Percentiles rank a stretch among this genome's conserved stretches.
Evolutionary conservation across 2,329 filamentous ascomycete genomes (phyloP).

Genomic region (Fusarium hostae): DNA sequence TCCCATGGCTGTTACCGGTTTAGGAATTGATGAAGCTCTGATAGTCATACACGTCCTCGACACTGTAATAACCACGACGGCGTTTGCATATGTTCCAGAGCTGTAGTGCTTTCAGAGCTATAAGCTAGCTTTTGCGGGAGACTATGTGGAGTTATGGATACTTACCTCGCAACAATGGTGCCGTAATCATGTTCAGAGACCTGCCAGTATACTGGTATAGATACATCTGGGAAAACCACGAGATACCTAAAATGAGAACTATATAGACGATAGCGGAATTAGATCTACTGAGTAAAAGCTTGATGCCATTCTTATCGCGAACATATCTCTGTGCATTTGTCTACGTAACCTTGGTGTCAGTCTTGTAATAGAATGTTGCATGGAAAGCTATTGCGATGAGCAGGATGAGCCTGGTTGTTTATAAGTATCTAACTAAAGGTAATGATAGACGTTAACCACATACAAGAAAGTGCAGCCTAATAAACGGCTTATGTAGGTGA

Average conservation of each 20-base stretch:
- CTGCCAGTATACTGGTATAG: slow-evolving; percentile 18
- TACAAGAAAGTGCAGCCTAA: neutral
- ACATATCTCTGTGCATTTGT: slow-evolving; percentile 42
- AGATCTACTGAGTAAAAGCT: slow-evolving; percentile 45
- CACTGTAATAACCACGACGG: neutral
- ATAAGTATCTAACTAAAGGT: neutral
- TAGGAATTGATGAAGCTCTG: neutral
- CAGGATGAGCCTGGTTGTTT: neutral
- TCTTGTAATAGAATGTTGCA: slow-evolving; percentile 2
- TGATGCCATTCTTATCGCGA: slow-evolving; percentile 42
- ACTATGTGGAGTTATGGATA: neutral
- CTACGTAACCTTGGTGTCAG: slow-evolving; percentile 46
- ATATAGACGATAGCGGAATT: slow-evolving; percentile 32
- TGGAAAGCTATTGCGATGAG: neutral
- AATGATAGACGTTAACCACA: neutral
- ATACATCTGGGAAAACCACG: slow-evolving; percentile 35
- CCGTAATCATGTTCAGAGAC: too few relatives aligned
- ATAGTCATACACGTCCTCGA: neutral
- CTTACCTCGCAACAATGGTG: too few relatives aligned
- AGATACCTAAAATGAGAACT: slow-evolving; percentile 31
- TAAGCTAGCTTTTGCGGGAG: neutral
- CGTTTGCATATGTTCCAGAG: neutral
- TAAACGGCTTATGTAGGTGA: neutral
- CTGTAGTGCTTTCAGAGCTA: slow-evolving; percentile 9
- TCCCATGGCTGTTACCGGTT: neutral